Evolutionary conservation across 2,329 filamentous ascomycete genomes (phyloP).

Genomic region (Colletotrichum orchidophilum): DNA sequence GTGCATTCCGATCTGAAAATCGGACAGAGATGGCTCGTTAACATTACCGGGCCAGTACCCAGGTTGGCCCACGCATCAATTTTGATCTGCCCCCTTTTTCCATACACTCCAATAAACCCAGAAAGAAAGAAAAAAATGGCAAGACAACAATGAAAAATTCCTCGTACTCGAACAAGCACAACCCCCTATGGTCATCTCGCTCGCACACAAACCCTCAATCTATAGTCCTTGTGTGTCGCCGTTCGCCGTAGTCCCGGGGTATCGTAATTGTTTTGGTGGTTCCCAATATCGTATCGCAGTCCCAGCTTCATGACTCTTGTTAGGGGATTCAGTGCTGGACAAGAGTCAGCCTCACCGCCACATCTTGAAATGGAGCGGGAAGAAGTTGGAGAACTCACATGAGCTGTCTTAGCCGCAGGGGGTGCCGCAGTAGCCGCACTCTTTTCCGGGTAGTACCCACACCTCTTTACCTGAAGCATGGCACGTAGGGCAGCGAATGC

Average conservation of each 20-base stretch:
- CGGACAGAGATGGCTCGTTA: conserved; percentile 30
- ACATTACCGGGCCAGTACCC: conserved; percentile 33
- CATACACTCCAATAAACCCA: conserved; percentile 2
- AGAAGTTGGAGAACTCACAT: conserved; percentile 21
- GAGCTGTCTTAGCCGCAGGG: conserved; percentile 44
- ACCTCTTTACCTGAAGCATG: conserved; percentile 58
- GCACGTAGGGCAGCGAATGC: conserved; percentile 63
- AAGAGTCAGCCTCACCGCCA: conserved; percentile 24
- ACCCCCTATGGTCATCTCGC: conserved; percentile 5
- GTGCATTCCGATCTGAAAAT: conserved; percentile 29
- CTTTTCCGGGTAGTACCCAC: conserved; percentile 64
- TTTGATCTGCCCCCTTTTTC: conserved; percentile 18
- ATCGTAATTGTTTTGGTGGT: conserved; percentile 28
- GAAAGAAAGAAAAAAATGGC: conserved; percentile 6
- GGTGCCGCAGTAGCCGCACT: conserved; percentile 61
- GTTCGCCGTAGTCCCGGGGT: conserved; percentile 31
- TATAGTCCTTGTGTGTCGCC: conserved; percentile 20
- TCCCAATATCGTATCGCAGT: conserved; percentile 11
- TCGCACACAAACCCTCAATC: conserved; percentile 2
- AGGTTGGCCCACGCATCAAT: conserved; percentile 23
- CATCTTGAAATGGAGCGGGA: conserved; percentile 9
- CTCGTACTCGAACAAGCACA: conserved; percentile 23
- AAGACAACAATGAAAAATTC: conserved; percentile 19
- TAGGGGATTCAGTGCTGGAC: conserved; percentile 5
- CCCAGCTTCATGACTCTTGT: conserved; percentile 21